These are phyloP conservation scores for Brasilioporus rufonigricans DNA, from an alignment of 768 basidiomycete species.

Conservation along the genomic window DNA sequence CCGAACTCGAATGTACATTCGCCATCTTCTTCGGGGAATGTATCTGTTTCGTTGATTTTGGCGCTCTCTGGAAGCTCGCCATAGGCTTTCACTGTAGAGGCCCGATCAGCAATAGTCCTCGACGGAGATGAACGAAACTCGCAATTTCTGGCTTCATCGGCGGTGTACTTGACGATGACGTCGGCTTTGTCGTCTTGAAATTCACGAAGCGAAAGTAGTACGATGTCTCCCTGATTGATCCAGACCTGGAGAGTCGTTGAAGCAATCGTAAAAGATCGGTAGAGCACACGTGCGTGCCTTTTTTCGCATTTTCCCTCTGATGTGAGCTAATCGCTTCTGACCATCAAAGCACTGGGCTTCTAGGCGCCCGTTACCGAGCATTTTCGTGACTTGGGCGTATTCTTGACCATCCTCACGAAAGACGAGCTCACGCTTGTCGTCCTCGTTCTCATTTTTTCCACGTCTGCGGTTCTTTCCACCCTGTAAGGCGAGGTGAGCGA, in stretches of 20 bases:
- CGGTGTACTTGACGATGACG: conserved; percentile 98
- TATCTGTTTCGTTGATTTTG: conserved; percentile 96
- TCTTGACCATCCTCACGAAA: conserved; percentile 99
- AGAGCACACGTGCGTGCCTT: conserved; percentile 59
- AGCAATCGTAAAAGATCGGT: not conserved
- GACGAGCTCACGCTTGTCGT: conserved; percentile 97
- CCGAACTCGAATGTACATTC: conserved; percentile 91
- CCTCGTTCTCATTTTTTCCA: conserved; percentile 99
- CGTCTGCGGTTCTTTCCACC: conserved; percentile 99
- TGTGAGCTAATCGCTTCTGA: conserved; percentile 95
- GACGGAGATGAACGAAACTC: conserved; percentile 27
- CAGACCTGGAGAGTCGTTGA: conserved; percentile 65
- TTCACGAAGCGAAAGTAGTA: conserved; percentile 90
- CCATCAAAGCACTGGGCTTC: conserved; percentile 98
- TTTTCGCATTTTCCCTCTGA: conserved; percentile 98
- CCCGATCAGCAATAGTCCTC: conserved; percentile 9
- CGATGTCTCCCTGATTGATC: conserved; percentile 98
- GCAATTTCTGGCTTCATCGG: conserved; percentile 88
- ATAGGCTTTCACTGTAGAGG: conserved; percentile 81
- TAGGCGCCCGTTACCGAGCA: conserved; percentile 96
- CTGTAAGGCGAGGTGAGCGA: conserved; percentile 40
- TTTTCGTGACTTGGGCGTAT: conserved; percentile 97
- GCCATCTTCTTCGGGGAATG: conserved; percentile 86
- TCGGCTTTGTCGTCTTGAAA: conserved; percentile 99
- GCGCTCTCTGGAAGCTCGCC: conserved; percentile 96